Base-by-base conservation (phyloP, 2,329 filamentous ascomycete genomes). In the Paraphaeosphaeria minitans region DNA sequence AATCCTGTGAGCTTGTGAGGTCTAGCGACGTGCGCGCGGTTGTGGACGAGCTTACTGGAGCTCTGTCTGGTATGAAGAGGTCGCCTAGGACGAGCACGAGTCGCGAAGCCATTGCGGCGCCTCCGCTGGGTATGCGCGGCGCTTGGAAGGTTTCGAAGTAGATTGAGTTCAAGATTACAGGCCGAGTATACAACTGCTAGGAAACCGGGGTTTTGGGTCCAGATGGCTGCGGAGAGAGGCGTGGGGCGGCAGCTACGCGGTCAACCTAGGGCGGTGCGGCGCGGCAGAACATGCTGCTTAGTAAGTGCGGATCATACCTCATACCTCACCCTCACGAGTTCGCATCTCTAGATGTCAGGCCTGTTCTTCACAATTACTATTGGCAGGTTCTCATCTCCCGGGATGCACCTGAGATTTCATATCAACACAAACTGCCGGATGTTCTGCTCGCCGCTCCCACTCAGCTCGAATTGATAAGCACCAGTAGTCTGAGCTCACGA, bases 51-150 rank as follows among this genome's bases (percentile, higher is more conserved):
- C 77, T 60, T 75, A 79, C 77, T 56, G 75, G 62, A 67, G 76
- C 77, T 68, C 77, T 65, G 59, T 79, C 77, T 65, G 77, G 77
- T 66, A 79, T 78, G 67, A 79, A 79, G 58, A 79, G 73, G 72
- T 79, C 77, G 60, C 77, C 76, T 53, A 79, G 66, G 60, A 72
- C 74, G 62, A 79, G 71, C 59, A 79, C 77, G 60, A 79, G 68
- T 70, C 77, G 71, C 59, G 76, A 77, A 59, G 76, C 74, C 77
- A 79, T 79, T 74, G 69, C 57, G 60, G 45, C 52, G 50, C 54
- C 53, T 53, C 50, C 31, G 54, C 53, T 10, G 31, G 24, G 22
- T 37, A 22, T 47, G 14, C 22, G 22, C 53, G 24, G 41, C 27
- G 27, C 19, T 42, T 43, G 8, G 16, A 22, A 2, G 29, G 19